Percentiles rank a stretch among this genome's conserved stretches.
Conservation (phyloP, 2,329 filamentous ascomycete species). For the Chaetomium strumarium region DNA sequence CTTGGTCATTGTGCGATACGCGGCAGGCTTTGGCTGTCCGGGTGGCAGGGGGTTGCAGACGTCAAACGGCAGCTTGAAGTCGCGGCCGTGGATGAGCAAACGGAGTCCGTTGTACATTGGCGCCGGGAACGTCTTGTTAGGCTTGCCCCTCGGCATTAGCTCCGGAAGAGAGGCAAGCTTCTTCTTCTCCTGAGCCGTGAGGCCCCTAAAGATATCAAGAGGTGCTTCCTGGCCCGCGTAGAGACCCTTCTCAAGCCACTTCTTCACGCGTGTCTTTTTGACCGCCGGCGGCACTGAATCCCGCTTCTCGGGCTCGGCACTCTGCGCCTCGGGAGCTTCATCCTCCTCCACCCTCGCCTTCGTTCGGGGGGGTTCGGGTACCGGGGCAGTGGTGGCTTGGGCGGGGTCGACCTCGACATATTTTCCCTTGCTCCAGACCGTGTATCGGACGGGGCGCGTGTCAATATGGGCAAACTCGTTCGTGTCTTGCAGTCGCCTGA, state of each 20-base stretch:
- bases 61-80: slow-evolving; percentile 87
- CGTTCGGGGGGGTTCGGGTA: slow-evolving; percentile 34
- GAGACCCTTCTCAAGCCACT: slow-evolving; percentile 75
- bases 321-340: slow-evolving; percentile 18
- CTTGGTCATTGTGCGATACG: slow-evolving; percentile 87
- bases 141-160: slow-evolving; percentile 39
- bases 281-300: slow-evolving; percentile 28
- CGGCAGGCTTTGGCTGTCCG: slow-evolving; percentile 84
- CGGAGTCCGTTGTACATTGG: slow-evolving; percentile 75
- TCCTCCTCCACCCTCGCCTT: slow-evolving; percentile 27
- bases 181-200: slow-evolving; percentile 48
- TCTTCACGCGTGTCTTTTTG: slow-evolving; percentile 52
- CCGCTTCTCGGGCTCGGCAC: slow-evolving; percentile 25
- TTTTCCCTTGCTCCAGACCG: slow-evolving; percentile 61
- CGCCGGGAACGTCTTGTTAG: slow-evolving; percentile 59
- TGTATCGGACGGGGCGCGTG: slow-evolving; percentile 50
- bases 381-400: slow-evolving; percentile 32
- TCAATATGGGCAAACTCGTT: slow-evolving; percentile 57
- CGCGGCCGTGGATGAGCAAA: slow-evolving; percentile 62
- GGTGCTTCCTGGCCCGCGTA: slow-evolving; percentile 74
- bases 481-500: slow-evolving; percentile 55
- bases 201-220: slow-evolving; percentile 40
- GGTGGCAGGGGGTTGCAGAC: slow-evolving; percentile 81
- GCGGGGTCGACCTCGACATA: slow-evolving; percentile 42
- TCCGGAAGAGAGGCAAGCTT: slow-evolving; percentile 43